Base-by-base conservation (phyloP, 768 basidiomycete genomes). In the Suillus sp. region DNA sequence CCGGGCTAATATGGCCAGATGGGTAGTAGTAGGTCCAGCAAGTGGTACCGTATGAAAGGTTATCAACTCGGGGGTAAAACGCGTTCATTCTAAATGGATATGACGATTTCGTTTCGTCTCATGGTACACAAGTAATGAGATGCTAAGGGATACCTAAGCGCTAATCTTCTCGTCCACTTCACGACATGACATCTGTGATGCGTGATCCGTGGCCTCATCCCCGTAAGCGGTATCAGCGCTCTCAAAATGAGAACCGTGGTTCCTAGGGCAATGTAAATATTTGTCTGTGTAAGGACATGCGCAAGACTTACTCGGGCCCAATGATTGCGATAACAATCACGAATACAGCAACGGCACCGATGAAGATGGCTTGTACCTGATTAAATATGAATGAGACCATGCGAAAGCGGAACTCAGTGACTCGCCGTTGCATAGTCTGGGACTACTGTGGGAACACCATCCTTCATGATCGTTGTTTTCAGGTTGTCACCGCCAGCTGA, bases 241-340 rank as follows among this genome's bases (percentile, higher is more conserved):
- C 79, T 98, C 95, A 70, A 96, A 98, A 77, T 90, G 91, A 14
- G 86, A 80, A 10, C 88, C 85, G 68, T 91, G 90, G 63, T 90
- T 87, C 71, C 87, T 88, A 62, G 27, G 22, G 2, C 20, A 18
- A 16, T 32, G 59, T 25, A 6, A 22, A 42, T 27, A 35, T n/a
- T 40, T 35, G 18, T n/a, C 35, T 7, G 48, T 35, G 58, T n/a
- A 53, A 22, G 13, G 42, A 54, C 5, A 14, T 25, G 22, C 62
- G 1, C 1, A 32, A 60, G 16, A 83, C 90, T 63, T 67, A 89
- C 88, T 89, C 88, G 1, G 91, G 89, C 4, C 94, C 95, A 62
- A 96, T 74, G 65, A 93, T 78, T 13, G 88, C 89, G 69, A 92
- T 83, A 70, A 93, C 37, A 51, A 97, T 75, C 48, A 92, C 85